Evolutionary conservation across 176 grass and related monocot species (phyloP), one percentile per base, ranked within the genome.

Genomic region (Cocos nucifera): DNA sequence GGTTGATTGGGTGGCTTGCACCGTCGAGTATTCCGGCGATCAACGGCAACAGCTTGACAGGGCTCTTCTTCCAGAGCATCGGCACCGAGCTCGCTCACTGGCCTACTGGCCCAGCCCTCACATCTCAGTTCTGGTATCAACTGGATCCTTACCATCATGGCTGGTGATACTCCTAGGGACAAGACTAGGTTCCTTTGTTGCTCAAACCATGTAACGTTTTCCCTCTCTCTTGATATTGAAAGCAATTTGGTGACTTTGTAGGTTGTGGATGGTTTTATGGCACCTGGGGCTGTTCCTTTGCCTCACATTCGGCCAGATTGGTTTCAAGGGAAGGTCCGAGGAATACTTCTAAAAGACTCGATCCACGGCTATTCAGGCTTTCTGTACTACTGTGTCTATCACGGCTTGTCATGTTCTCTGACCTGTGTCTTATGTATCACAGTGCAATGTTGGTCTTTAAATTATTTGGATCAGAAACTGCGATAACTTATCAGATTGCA

Each of bases 21-120:
- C 93, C 93, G 53, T 92, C 93, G 7, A 98, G 93, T 77, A 0
- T 89, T 69, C 93, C 93, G 22, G 79, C 29, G 54, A 98, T 98
- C 84, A 74, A 83, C 48, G 93, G 93, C 69, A 86, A 98, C 60
- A 98, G 93, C 84, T 60, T 98, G 7, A 83, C 84, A 2, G 93
- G 93, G 4, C 81, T 98, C 67, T 92, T 98, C 84, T 92, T 98
- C 70, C 79, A 85, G 27, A 98, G 93, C 84, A 98, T 98, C 57
- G 64, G 84, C 69, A 30, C 84, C 53, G 93, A 98, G 84, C 81
- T 98, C 30, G 59, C 93, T 44, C 93, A 98, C 81, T 98, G 83
- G 69, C 93, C 93, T 15, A 76, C 93, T 0, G 87, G 87, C 0
- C 93, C 93, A 0, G 57, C 93, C 17, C 76, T 86, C 66, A 63